Conservation (phyloP, 2,329 filamentous ascomycete genomes). For the Cucurbitaria berberidis region DNA sequence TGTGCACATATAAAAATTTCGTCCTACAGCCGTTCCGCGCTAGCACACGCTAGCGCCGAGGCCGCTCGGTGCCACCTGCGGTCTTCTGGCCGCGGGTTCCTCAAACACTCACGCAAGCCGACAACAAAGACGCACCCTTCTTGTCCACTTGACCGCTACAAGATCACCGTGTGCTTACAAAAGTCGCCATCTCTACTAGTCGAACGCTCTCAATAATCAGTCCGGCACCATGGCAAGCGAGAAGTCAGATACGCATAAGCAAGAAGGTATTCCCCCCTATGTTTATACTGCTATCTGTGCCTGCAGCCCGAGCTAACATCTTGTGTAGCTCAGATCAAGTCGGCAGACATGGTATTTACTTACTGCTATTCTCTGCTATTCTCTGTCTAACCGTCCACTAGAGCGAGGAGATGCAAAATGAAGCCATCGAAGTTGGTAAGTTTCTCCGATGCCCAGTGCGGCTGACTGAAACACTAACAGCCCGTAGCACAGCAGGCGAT, state of each 20-base stretch:
- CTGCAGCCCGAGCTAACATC: slow-evolving; percentile 32
- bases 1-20: slow-evolving; percentile 19
- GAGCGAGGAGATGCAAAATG: slow-evolving; percentile 97
- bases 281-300: slow-evolving; percentile 12
- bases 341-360: slow-evolving; percentile 90
- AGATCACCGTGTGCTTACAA: slow-evolving; percentile 2
- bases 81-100: slow-evolving; percentile 10
- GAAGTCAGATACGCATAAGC: slow-evolving; percentile 69
- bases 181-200: slow-evolving; percentile 1
- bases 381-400: slow-evolving; percentile 50
- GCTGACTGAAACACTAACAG: slow-evolving; percentile 30
- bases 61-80: slow-evolving; percentile 4
- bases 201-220: neutral
- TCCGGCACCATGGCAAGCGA: slow-evolving; percentile 48
- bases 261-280: slow-evolving; percentile 57
- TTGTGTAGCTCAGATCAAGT: slow-evolving; percentile 87
- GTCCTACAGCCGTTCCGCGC: slow-evolving; percentile 1
- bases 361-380: neutral
- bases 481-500: slow-evolving; percentile 70
- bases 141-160: slow-evolving; percentile 11
- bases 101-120: slow-evolving; percentile 20
- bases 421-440: slow-evolving; percentile 94
- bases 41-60: slow-evolving; percentile 5
- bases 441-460: slow-evolving; percentile 8
- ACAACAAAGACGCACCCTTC: slow-evolving; percentile 23